Base-by-base conservation (phyloP, 2,329 filamentous ascomycete genomes). In the Alternaria postmessia region DNA sequence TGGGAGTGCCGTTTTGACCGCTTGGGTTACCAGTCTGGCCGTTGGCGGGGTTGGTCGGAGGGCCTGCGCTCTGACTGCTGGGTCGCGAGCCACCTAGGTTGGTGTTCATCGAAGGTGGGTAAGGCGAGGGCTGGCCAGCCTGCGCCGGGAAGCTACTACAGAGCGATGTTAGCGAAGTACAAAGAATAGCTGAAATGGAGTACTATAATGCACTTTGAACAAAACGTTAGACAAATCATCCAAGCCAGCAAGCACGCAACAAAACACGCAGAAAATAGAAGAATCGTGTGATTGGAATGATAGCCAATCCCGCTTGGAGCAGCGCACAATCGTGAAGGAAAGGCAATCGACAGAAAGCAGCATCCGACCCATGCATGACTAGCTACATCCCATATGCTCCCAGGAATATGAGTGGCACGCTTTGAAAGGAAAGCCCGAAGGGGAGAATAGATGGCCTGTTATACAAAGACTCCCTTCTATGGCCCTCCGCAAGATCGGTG, bases 401-500 rank as follows among this genome's bases (percentile, higher is more conserved):
- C 61, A 61, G 68, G 65, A 70, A 65, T 67, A 59, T 66, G 61
- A 62, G 64, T 65, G 67, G 67, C 66, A 62, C 65, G 67, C 62
- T 72, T 71, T 70, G 68, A 74, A 72, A 66, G 64, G 65, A 67
- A 68, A 72, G 69, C 68, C 71, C 72, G 62, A 65, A 67, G 57
- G 58, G 58, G 72, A 67, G 75, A 68, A 69, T 68, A 65, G 61
- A 68, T 71, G 70, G 70, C 70, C 68, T 77, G 75, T 76, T 78
- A 75, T 78, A 77, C 75, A 78, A 75, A 72, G 69, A 70, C 66
- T 67, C 68, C 67, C 66, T 63, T 73, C 65, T 72, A 75, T 69
- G 70, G 70, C 70, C 70, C 68, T 74, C 67, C 68, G 73, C 69
- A 69, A 74, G 61, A 74, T 75, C 63, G 70, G 69, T 68, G 69